Evolutionary conservation across 2,329 filamentous ascomycete species (phyloP).

Genomic region (Bipolaris oryzae): DNA sequence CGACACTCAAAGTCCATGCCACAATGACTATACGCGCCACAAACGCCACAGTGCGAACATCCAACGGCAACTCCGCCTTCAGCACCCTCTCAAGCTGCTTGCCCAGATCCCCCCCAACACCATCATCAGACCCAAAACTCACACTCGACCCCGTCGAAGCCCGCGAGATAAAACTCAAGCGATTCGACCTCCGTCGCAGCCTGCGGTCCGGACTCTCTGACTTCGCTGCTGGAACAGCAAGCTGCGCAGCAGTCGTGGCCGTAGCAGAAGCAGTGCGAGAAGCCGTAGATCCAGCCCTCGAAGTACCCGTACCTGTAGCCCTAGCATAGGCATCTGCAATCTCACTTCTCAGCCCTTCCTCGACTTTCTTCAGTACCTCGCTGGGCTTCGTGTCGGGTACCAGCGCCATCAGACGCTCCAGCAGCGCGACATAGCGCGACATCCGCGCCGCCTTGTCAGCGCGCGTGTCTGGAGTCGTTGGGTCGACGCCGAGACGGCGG

Average conservation of each 20-base stretch:
- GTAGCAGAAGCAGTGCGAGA: no score
- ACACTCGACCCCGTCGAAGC: neutral
- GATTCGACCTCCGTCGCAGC: constrained; percentile 4
- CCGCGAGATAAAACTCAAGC: constrained; percentile 7
- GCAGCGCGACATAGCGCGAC: constrained; percentile 35
- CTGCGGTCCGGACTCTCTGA: no score
- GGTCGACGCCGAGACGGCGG: constrained; percentile 27
- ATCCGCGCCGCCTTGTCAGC: constrained; percentile 38
- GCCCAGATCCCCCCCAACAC: constrained; percentile 23
- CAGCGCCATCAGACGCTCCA: constrained; percentile 39
- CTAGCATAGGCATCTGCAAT: constrained; percentile 27
- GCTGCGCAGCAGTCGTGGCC: no score
- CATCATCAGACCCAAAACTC: neutral
- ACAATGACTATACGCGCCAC: constrained; percentile 40
- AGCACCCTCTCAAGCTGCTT: constrained; percentile 34
- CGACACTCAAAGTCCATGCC: constrained; percentile 42
- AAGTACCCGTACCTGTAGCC: neutral
- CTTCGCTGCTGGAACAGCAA: no score
- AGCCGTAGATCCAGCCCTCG: no score
- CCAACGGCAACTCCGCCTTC: constrained; percentile 35
- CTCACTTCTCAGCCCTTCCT: constrained; percentile 29
- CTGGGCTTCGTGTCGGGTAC: constrained; percentile 30
- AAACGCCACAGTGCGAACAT: constrained; percentile 28
- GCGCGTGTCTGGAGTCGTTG: constrained; percentile 20
- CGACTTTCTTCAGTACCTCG: constrained; percentile 27